Base-by-base conservation (phyloP, 352 stramenopile species). In the Pythium brachiatum region DNA sequence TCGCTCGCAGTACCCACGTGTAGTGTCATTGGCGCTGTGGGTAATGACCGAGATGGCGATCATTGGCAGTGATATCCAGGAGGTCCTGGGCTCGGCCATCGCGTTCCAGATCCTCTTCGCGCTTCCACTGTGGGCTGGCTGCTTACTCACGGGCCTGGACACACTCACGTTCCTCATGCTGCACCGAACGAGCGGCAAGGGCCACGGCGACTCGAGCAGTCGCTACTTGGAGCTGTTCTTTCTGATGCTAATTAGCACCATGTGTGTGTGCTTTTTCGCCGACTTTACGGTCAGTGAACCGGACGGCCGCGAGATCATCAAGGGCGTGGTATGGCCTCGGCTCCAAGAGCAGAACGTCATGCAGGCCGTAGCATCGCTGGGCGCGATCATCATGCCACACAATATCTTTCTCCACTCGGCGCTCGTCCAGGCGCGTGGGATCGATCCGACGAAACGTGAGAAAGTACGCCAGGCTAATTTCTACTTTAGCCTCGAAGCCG, bases 381-480 rank as follows among this genome's bases (percentile, higher is more conserved):
- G 90, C 32, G 72, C 87, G 9, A 90, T 97, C 25, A 97, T 98
- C 76, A 99, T 99, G 95, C 95, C 95, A 1, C 93, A 98, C 80
- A 98, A 99, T 57, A 81, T 99, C 16, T 98, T 97, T 64, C 72
- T 98, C 32, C 95, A 98, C 70, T 98, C 90, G 6, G 95, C 86
- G 18, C 82, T 97, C 0, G 87, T 98, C 29, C 90, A 90, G 41
- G 79, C 79, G 1, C 58, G 79, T 4, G 61, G 60, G 1, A 65
- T 80, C 25, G 50, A 78, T 29, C 50, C 46, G 7, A 58, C 34
- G 8, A 51, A 66, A 43, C 79, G 21, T 25, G 38, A 31, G 29
- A 51, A 48, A 15, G 69, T 92, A 16, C 66, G 76, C 11, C 69
- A 94, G 31, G 80, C 86, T 26, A 92, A 85, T 54, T 86, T 82